Evolutionary conservation across 148 eudicot species (phyloP).

Genomic region (Heliamphora exappendiculata): DNA sequence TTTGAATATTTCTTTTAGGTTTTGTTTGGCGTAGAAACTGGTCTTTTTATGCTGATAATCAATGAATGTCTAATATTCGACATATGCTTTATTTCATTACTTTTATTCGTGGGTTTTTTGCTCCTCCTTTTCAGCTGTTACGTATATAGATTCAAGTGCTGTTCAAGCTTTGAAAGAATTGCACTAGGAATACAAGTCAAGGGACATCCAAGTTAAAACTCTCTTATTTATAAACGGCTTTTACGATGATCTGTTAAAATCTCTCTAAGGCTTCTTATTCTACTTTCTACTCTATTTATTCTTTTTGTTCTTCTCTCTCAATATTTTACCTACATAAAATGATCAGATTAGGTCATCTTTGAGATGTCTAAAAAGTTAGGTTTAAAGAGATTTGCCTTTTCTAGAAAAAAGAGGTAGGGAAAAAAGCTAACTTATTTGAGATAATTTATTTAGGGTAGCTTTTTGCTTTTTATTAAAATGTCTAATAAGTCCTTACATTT

Average conservation of each 20-base stretch:
- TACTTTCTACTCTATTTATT: not conserved
- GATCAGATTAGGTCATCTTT: too few relatives aligned
- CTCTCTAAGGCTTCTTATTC: not conserved
- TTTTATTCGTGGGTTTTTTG: not conserved
- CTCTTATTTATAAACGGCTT: not conserved
- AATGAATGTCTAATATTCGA: not conserved
- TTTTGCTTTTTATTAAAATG: too few relatives aligned
- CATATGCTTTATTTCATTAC: not conserved
- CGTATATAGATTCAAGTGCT: conserved; percentile 87
- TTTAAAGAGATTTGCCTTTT: too few relatives aligned
- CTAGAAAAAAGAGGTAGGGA: too few relatives aligned
- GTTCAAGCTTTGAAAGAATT: conserved; percentile 79
- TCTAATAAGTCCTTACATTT: too few relatives aligned
- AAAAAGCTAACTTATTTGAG: too few relatives aligned
- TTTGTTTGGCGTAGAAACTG: too few relatives aligned
- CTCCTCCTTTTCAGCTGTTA: conserved; percentile 48
- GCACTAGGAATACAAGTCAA: conserved; percentile 75
- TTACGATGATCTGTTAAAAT: not conserved
- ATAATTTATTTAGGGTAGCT: too few relatives aligned
- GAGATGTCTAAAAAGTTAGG: too few relatives aligned
- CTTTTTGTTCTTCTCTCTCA: not conserved
- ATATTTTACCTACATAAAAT: not conserved
- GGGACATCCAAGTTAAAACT: conserved; percentile 71
- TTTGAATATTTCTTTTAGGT: too few relatives aligned
- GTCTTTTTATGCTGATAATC: too few relatives aligned